Conservation (phyloP, 495 filamentous ascomycete genomes). For the Halenospora varia region DNA sequence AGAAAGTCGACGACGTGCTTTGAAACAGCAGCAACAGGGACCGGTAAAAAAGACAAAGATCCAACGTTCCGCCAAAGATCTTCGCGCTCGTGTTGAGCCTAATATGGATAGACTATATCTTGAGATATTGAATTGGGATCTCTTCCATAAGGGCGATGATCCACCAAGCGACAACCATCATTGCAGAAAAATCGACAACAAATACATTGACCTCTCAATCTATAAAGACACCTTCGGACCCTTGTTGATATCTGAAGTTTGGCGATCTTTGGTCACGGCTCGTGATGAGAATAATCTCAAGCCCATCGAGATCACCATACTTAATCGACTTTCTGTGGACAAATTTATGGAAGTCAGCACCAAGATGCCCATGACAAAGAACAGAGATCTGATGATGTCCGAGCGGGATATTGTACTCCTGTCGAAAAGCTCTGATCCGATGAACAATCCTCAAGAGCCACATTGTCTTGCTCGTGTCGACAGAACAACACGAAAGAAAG, state of each 20-base stretch:
- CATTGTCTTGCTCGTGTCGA: conserved; percentile 85
- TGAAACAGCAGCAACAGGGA: conserved; percentile 46
- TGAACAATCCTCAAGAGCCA: conserved; percentile 54
- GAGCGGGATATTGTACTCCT: conserved; percentile 90
- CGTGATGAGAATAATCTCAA: conserved; percentile 80
- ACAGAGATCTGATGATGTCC: conserved; percentile 64
- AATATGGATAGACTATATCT: conserved; percentile 83
- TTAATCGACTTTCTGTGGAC: conserved; percentile 84
- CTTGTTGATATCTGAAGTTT: conserved; percentile 86
- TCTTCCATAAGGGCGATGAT: conserved; percentile 79
- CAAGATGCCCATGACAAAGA: conserved; percentile 61
- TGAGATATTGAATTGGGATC: conserved; percentile 87
- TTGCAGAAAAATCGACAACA: conserved; percentile 70
- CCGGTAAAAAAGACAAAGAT: conserved; percentile 80
- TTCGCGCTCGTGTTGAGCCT: conserved; percentile 87
- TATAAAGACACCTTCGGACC: conserved; percentile 92
- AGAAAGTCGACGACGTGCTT: conserved; percentile 49
- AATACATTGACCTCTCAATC: conserved; percentile 66
- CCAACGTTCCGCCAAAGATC: conserved; percentile 77
- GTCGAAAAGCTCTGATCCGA: conserved; percentile 65
- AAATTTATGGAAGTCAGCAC: conserved; percentile 88
- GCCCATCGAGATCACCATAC: conserved; percentile 77
- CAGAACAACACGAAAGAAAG: conserved; percentile 74
- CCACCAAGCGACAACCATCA: conserved; percentile 71
- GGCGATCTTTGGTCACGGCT: conserved; percentile 86